Evolutionary conservation across 148 eudicot genomes (phyloP).

Genomic region (Amaranthus palmeri): DNA sequence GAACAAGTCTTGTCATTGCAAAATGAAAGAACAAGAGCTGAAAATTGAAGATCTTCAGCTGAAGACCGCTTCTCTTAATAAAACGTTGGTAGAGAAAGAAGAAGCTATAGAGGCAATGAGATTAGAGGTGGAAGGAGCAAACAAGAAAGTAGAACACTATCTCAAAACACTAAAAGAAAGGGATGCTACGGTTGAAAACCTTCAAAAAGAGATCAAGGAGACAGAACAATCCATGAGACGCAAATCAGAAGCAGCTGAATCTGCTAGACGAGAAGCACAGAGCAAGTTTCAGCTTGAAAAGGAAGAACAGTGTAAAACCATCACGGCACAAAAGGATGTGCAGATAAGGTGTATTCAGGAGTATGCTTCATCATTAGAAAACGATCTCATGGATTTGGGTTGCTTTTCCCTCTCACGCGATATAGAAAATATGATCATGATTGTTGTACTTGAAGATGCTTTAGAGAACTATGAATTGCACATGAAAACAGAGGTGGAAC

Average conservation of each 20-base stretch:
- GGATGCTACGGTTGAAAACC: constrained; percentile 27
- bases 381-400: constrained; percentile 20
- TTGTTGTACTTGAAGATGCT: constrained; percentile 36
- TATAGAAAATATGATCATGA: constrained; percentile 35
- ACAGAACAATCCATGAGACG: constrained; percentile 33
- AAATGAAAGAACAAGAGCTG: constrained; percentile 37
- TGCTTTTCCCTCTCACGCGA: constrained; percentile 27
- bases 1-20: constrained; percentile 30
- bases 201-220: constrained; percentile 35
- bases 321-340: constrained; percentile 37
- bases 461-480: constrained; percentile 31
- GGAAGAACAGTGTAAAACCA: constrained; percentile 25
- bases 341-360: constrained; percentile 31
- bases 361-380: constrained; percentile 29
- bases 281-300: constrained; percentile 34
- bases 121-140: constrained; percentile 29
- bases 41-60: constrained; percentile 32
- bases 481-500: constrained; percentile 36
- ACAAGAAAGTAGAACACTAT: constrained; percentile 33
- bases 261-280: constrained; percentile 32
- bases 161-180: constrained; percentile 32
- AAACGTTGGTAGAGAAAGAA: constrained; percentile 27
- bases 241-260: constrained; percentile 26
- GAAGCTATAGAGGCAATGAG: constrained; percentile 26
- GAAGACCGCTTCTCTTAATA: constrained; percentile 28